phyloP scores from a whole-genome alignment of 2,329 filamentous ascomycete genomes.

The Fusarium setosum region DNA sequence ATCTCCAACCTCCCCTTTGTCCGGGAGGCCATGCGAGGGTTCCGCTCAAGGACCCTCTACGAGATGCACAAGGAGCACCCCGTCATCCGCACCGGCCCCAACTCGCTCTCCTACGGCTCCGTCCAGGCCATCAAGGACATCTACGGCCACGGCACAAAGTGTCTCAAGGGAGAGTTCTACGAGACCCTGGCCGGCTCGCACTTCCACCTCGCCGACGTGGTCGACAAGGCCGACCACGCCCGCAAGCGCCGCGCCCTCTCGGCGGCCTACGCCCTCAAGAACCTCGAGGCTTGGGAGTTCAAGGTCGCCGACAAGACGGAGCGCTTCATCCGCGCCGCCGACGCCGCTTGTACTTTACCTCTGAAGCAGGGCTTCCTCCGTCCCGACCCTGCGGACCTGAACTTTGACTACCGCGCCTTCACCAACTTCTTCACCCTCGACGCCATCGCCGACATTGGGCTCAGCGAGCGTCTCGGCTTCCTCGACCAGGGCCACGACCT shows the following conservation, averaged over 20 bases:
- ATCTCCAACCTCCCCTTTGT: constrained; percentile 37
- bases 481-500: constrained; percentile 61
- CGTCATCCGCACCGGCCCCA: constrained; percentile 43
- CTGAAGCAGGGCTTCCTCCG: constrained; percentile 41
- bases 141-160: constrained; percentile 59
- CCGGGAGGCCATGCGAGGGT: constrained; percentile 37
- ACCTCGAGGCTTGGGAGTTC: constrained; percentile 65
- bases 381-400: constrained; percentile 52
- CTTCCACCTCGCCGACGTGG: constrained; percentile 62
- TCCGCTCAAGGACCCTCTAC: constrained; percentile 59
- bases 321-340: constrained; percentile 56
- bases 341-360: constrained; percentile 53
- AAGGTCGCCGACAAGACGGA: constrained; percentile 64
- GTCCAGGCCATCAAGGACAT: constrained; percentile 47
- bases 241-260: constrained; percentile 63
- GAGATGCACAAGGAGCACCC: constrained; percentile 58
- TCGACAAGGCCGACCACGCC: constrained; percentile 63
- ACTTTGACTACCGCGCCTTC: constrained; percentile 61
- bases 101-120: constrained; percentile 40
- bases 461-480: constrained; percentile 62
- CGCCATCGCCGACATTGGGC: constrained; percentile 66
- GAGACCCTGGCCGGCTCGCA: constrained; percentile 58
- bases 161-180: constrained; percentile 62
- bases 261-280: constrained; percentile 63
- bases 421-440: constrained; percentile 68